Percentiles rank a stretch among this genome's conserved stretches.
Conservation (phyloP, 768 basidiomycete species). For the Tulasnella sp. region DNA sequence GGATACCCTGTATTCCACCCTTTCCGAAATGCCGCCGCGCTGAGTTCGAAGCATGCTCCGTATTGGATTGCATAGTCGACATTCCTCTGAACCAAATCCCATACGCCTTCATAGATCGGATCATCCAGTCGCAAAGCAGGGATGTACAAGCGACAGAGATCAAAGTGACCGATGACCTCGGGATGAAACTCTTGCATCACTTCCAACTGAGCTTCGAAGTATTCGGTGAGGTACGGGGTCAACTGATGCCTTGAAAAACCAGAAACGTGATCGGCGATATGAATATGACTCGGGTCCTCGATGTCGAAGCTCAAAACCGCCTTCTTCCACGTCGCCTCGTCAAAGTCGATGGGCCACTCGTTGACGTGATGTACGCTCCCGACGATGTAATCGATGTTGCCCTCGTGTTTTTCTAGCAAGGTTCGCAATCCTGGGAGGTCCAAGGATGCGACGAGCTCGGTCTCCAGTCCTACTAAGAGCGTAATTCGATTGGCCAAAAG, state of each 20-base stretch:
- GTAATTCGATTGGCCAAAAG: slow-evolving; percentile 54
- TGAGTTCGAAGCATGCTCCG: slow-evolving; percentile 88
- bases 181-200: slow-evolving; percentile 64
- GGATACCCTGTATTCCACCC: slow-evolving; percentile 84
- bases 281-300: slow-evolving; percentile 21
- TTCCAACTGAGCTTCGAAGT: slow-evolving; percentile 78
- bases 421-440: slow-evolving; percentile 52
- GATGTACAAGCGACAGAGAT: slow-evolving; percentile 79
- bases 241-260: too few species aligned
- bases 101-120: slow-evolving; percentile 45
- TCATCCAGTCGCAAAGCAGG: slow-evolving; percentile 44
- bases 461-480: slow-evolving; percentile 84
- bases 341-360: slow-evolving; percentile 85
- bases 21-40: slow-evolving; percentile 87
- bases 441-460: slow-evolving; percentile 65
- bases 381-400: slow-evolving; percentile 74
- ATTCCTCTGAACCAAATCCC: slow-evolving; percentile 63
- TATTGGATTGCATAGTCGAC: slow-evolving; percentile 59
- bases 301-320: slow-evolving; percentile 40
- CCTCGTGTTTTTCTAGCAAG: slow-evolving; percentile 40
- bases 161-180: slow-evolving; percentile 87
- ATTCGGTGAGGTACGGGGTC: slow-evolving; percentile 32
- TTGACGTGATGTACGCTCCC: slow-evolving; percentile 91
- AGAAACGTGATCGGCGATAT: neutral
- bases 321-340: slow-evolving; percentile 53